These are phyloP conservation scores for Aspergillus amoenus DNA, from an alignment of 2,329 filamentous ascomycete species.

Conservation along the genomic window DNA sequence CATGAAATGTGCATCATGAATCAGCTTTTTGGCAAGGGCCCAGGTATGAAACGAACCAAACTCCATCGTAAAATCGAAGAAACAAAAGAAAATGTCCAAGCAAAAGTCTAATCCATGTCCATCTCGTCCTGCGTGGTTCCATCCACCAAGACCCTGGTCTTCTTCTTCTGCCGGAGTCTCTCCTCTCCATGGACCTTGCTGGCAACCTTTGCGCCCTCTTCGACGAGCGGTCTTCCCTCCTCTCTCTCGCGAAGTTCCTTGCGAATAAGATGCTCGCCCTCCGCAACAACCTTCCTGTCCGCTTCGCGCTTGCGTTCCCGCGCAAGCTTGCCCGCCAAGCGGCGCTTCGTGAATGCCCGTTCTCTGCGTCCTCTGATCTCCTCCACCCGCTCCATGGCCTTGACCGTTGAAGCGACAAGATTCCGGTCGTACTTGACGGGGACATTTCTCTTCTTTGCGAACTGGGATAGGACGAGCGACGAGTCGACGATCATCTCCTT, in stretches of 20 bases:
- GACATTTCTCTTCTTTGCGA: conserved; percentile 88
- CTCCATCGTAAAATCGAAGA: conserved; percentile 10
- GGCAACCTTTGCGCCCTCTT: conserved; percentile 34
- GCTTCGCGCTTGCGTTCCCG: conserved; percentile 74
- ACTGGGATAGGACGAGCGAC: conserved; percentile 69
- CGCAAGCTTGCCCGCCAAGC: conserved; percentile 77
- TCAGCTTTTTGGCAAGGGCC: conserved; percentile 6
- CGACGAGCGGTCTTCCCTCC: conserved; percentile 42
- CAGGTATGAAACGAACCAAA: conserved; percentile 12
- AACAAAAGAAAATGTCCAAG: conserved; percentile 8
- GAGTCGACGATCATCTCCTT: conserved; percentile 92
- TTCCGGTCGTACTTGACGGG: conserved; percentile 96
- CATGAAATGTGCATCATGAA: conserved; percentile 3
- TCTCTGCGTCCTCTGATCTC: conserved; percentile 84
- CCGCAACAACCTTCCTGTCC: conserved; percentile 83
- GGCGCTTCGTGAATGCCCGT: conserved; percentile 88
- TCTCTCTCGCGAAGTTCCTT: conserved; percentile 62
- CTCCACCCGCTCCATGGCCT: conserved; percentile 85
- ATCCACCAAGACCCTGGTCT: conserved; percentile 45
- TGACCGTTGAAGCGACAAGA: conserved; percentile 79
- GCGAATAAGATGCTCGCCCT: conserved; percentile 90
- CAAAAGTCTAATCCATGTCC: conserved; percentile 45
- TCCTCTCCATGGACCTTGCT: conserved; percentile 43
- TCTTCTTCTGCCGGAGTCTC: conserved; percentile 43
- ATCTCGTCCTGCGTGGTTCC: conserved; percentile 48